Evolutionary conservation across 2,329 filamentous ascomycete genomes (phyloP).

Genomic region (Ceratocystis smalleyi): DNA sequence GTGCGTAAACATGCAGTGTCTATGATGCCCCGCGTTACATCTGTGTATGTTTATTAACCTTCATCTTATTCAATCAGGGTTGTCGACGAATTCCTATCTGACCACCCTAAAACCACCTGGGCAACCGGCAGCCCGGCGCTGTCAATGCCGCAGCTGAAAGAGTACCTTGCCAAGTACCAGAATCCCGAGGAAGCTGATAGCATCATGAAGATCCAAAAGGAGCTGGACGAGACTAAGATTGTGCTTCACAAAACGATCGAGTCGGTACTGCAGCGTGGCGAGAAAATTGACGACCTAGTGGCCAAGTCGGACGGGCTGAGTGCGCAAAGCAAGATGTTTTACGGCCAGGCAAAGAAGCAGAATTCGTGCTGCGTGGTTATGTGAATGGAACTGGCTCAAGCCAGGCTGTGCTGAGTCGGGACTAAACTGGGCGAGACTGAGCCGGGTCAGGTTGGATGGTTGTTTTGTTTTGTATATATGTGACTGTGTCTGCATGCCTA

Average conservation of each 20-base stretch:
- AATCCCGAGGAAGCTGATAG: constrained; percentile 79
- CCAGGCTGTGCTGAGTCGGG: constrained; percentile 24
- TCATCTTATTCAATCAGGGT: constrained; percentile 26
- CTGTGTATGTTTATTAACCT: constrained; percentile 2
- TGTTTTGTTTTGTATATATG: neutral
- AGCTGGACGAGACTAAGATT: constrained; percentile 95
- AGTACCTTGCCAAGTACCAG: constrained; percentile 62
- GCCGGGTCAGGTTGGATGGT: neutral
- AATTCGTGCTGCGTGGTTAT: constrained; percentile 62
- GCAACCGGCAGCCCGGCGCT: constrained; percentile 38
- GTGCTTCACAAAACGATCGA: constrained; percentile 95
- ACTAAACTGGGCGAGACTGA: neutral
- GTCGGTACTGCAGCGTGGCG: constrained; percentile 69
- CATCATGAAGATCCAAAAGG: constrained; percentile 89
- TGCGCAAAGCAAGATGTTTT: constrained; percentile 94
- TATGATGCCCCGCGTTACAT: neutral
- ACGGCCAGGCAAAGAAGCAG: constrained; percentile 70
- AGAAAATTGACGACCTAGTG: constrained; percentile 92
- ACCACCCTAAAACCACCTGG: constrained; percentile 57
- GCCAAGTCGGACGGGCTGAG: constrained; percentile 85
- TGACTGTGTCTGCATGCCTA: neutral
- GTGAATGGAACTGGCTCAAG: constrained; percentile 29
- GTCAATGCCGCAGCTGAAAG: constrained; percentile 57
- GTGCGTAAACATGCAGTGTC: constrained; percentile 14
- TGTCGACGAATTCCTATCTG: constrained; percentile 69